A percentile compares a stretch with the other conserved stretches of the same genome.
phyloP scores from a whole-genome alignment of 305 asterid genomes.

The Petunia hybrid region DNA sequence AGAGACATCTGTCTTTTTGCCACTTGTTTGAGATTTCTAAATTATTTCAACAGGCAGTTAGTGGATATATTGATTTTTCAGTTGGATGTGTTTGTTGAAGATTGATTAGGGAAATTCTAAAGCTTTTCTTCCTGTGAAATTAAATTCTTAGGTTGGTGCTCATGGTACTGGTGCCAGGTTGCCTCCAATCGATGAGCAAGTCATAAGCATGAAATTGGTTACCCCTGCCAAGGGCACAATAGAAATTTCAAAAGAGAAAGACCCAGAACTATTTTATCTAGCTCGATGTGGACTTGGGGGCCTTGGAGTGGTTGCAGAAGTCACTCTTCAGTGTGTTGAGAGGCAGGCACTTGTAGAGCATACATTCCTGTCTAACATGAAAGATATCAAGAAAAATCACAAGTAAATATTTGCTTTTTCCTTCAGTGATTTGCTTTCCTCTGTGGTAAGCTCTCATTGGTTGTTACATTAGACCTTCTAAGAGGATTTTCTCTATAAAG shows the following conservation, averaged over 20 bases:
- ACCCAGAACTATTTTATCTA: constrained; percentile 87
- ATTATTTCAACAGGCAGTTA: neutral
- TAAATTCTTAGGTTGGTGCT: constrained; percentile 80
- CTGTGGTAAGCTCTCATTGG: constrained; percentile 7
- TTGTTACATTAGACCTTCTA: neutral
- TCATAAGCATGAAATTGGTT: constrained; percentile 92
- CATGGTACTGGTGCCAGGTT: constrained; percentile 98
- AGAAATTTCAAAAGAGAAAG: constrained; percentile 85
- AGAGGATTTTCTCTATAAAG: neutral
- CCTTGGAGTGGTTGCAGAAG: constrained; percentile 97
- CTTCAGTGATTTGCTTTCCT: neutral
- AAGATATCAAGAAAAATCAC: constrained; percentile 89
- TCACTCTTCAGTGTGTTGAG: constrained; percentile 94
- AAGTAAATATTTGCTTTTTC: constrained; percentile 55
- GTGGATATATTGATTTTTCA: neutral
- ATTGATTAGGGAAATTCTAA: constrained; percentile 33
- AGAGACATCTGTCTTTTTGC: constrained; percentile 15
- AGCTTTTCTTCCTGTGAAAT: constrained; percentile 36
- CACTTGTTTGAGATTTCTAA: constrained; percentile 26
- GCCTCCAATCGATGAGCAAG: constrained; percentile 98
- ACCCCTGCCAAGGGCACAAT: constrained; percentile 92
- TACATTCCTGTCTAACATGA: constrained; percentile 76
- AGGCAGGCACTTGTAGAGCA: constrained; percentile 96
- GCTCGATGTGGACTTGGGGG: constrained; percentile 99
- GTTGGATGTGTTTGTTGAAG: neutral